phyloP scores from a whole-genome alignment of 352 stramenopile species.

The Aphanomyces cochlioides region DNA sequence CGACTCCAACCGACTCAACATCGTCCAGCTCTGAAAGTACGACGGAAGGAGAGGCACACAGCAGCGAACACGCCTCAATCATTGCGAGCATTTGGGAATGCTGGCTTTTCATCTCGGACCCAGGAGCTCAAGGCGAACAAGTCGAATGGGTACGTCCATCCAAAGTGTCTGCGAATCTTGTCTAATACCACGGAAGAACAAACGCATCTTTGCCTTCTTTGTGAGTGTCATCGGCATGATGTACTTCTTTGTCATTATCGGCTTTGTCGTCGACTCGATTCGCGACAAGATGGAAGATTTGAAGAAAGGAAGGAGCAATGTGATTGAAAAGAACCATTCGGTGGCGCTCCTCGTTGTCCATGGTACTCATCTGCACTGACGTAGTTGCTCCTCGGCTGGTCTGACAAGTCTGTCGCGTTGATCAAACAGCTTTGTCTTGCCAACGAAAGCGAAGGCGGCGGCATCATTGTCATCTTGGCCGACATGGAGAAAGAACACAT shows the following conservation, averaged over 20 bases:
- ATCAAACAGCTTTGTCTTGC: conserved; percentile 83
- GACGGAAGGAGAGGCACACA: neutral
- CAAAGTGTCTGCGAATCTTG: neutral
- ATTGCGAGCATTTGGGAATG: conserved; percentile 53
- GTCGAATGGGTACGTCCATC: conserved; percentile 22
- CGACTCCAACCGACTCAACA: neutral
- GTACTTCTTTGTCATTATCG: conserved; percentile 88
- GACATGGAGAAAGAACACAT: conserved; percentile 77
- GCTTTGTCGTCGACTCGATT: conserved; percentile 85
- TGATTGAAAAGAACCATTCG: conserved; percentile 78
- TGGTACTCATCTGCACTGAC: neutral
- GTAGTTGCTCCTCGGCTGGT: conserved; percentile 81
- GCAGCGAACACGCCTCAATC: neutral
- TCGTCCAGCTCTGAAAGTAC: neutral
- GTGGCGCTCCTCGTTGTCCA: conserved; percentile 33
- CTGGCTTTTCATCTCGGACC: conserved; percentile 61
- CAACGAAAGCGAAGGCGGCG: conserved; percentile 82
- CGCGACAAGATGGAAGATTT: conserved; percentile 83
- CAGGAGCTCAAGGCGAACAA: conserved; percentile 42
- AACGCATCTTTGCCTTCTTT: conserved; percentile 54
- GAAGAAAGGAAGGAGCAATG: conserved; percentile 81
- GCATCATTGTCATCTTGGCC: conserved; percentile 70
- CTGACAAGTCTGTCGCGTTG: conserved; percentile 79
- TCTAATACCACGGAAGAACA: conserved; percentile 30
- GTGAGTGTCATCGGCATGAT: conserved; percentile 69